Evolutionary conservation across 148 eudicot species (phyloP).

Genomic region (Salicornia ramosissima): DNA sequence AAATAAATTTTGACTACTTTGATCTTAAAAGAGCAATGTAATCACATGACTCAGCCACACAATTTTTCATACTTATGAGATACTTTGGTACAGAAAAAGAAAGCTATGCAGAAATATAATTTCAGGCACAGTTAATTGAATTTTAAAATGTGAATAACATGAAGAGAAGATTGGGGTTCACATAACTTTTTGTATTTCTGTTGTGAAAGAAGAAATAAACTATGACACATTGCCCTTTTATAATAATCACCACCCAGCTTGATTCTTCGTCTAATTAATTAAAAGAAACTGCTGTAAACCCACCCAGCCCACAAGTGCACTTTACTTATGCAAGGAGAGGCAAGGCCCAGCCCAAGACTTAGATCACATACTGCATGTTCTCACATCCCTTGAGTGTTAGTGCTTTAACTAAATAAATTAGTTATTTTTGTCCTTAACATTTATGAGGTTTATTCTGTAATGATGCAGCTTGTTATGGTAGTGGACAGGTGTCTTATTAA

Average conservation of each 20-base stretch:
- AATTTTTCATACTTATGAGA: background rate
- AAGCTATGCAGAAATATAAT: background rate
- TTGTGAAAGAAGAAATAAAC: background rate
- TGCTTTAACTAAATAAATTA: no score
- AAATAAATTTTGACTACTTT: background rate
- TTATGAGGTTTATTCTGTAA: no score
- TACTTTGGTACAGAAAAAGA: background rate
- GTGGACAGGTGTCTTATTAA: no score
- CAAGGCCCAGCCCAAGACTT: no score
- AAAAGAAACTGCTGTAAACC: conserved; percentile 10
- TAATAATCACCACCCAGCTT: background rate
- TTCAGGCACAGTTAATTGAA: background rate
- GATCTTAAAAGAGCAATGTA: background rate
- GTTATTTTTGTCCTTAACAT: no score
- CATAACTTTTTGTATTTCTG: background rate
- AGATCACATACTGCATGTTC: no score
- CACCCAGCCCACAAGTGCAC: no score
- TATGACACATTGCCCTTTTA: background rate
- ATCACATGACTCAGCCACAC: background rate
- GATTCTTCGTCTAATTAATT: background rate
- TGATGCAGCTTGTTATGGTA: no score
- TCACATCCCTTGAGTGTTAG: no score
- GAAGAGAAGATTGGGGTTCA: background rate
- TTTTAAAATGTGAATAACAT: background rate
- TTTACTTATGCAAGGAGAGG: no score